These are phyloP conservation scores for Erodium trifolium DNA, from an alignment of 441 rosid genomes.

Conservation along the genomic window DNA sequence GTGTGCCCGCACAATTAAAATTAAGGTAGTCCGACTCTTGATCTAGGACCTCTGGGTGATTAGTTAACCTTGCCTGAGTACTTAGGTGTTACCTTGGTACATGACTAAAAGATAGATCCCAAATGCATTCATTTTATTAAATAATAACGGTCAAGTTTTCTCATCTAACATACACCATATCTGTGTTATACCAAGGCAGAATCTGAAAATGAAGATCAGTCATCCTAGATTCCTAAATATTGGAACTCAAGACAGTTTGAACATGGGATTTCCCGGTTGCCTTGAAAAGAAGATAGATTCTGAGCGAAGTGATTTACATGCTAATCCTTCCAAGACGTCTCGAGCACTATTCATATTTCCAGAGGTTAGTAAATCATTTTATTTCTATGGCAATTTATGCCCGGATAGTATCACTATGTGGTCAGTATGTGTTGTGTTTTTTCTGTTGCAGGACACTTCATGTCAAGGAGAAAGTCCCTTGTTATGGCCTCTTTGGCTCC, in stretches of 20 bases:
- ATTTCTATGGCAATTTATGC: conserved; percentile 18
- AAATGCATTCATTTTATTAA: background rate
- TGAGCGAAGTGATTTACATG: conserved; percentile 28
- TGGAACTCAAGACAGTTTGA: conserved; percentile 50
- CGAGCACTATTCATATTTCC: conserved; percentile 62
- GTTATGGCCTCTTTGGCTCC: conserved; percentile 91
- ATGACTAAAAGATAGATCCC: conserved; percentile 10
- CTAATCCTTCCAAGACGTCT: conserved; percentile 28
- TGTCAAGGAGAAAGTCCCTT: conserved; percentile 51
- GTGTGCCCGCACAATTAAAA: background rate
- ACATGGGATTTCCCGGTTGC: conserved; percentile 55
- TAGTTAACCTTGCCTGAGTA: background rate
- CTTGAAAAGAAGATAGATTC: conserved; percentile 40
- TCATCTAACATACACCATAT: conserved; percentile 15
- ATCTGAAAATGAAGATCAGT: conserved; percentile 88
- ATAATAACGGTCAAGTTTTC: conserved; percentile 6
- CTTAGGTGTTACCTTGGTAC: background rate
- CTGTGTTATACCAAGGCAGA: conserved; percentile 39
- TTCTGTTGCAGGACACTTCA: conserved; percentile 50
- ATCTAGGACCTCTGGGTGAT: background rate
- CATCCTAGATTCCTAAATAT: conserved; percentile 65
- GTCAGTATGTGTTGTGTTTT: conserved; percentile 20
- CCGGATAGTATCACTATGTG: conserved; percentile 15
- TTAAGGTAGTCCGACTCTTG: conserved; percentile 2
- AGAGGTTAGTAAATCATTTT: conserved; percentile 48